A percentile compares a stretch with the other conserved stretches of the same genome.
Conservation (phyloP, 2,329 filamentous ascomycete genomes). For the Botrytis medusae region DNA sequence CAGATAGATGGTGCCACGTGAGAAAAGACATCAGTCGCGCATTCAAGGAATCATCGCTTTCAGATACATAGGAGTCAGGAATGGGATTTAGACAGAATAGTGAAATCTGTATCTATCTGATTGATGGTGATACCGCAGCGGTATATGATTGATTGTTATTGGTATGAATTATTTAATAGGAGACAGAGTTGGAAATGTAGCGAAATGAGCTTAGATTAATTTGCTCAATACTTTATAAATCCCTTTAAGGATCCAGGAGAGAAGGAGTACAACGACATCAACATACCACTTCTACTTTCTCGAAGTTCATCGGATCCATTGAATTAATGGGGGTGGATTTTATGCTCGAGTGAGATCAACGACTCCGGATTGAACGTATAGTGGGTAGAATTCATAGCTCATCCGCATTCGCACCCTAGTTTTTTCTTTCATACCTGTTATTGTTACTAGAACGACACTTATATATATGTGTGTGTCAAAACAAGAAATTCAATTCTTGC, state of each 20-base stretch:
- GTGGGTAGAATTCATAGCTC: neutral
- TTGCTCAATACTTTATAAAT: neutral
- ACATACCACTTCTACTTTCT: neutral
- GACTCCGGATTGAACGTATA: neutral
- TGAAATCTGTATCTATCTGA: neutral
- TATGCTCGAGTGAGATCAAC: neutral
- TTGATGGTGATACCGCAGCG: neutral
- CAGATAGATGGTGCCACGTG: neutral
- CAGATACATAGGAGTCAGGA: neutral
- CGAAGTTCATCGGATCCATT: neutral
- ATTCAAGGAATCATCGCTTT: neutral
- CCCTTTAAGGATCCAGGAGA: neutral
- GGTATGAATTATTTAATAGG: neutral
- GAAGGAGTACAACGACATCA: neutral
- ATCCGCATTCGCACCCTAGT: neutral
- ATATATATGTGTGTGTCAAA: neutral
- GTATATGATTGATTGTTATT: neutral
- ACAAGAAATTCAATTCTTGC: neutral
- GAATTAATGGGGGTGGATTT: neutral
- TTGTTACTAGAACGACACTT: neutral
- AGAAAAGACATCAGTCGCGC: neutral
- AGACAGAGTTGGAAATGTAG: neutral
- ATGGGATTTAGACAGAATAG: neutral
- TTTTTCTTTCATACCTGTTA: too few species aligned
- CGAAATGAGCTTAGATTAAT: neutral